Evolutionary conservation across 1,284 basidiomycete species (phyloP).

Genomic region (Irpex sp.): DNA sequence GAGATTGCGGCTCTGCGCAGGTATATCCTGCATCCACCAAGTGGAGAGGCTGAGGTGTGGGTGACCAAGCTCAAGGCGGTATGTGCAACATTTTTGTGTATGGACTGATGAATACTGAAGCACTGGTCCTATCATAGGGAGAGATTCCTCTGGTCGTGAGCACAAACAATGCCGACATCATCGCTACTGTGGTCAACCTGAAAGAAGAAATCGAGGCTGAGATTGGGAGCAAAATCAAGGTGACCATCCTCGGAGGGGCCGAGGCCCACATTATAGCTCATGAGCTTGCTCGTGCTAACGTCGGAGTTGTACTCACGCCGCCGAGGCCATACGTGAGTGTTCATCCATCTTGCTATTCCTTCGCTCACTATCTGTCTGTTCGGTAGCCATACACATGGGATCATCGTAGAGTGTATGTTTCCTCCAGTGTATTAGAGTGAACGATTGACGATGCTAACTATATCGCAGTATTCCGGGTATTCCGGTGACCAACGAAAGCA

Average conservation of each 20-base stretch:
- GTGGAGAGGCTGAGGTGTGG: conserved; percentile 37
- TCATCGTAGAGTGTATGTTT: conserved; percentile 36
- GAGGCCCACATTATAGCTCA: conserved; percentile 76
- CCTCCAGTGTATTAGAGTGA: background rate
- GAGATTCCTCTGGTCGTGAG: conserved; percentile 48
- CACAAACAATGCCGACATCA: conserved; percentile 66
- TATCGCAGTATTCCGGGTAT: conserved; percentile 45
- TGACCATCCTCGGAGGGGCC: conserved; percentile 70
- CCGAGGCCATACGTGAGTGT: conserved; percentile 38
- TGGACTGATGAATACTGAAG: background rate
- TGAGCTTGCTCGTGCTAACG: conserved; percentile 52
- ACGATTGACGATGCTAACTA: background rate
- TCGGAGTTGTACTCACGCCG: conserved; percentile 52
- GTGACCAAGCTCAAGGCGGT: conserved; percentile 60
- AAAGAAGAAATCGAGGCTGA: conserved; percentile 69
- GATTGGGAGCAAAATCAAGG: conserved; percentile 50
- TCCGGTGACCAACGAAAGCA: conserved; percentile 46
- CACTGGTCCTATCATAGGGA: conserved; percentile 17
- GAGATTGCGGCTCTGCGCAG: conserved; percentile 51
- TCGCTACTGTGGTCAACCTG: conserved; percentile 70
- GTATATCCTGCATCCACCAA: conserved; percentile 45
- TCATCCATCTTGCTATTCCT: no score
- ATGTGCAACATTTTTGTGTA: background rate
- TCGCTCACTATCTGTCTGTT: background rate
- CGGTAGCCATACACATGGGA: conserved; percentile 44